Conservation (phyloP, 73 alveolate genomes). For the Tetrahymena borealis region DNA sequence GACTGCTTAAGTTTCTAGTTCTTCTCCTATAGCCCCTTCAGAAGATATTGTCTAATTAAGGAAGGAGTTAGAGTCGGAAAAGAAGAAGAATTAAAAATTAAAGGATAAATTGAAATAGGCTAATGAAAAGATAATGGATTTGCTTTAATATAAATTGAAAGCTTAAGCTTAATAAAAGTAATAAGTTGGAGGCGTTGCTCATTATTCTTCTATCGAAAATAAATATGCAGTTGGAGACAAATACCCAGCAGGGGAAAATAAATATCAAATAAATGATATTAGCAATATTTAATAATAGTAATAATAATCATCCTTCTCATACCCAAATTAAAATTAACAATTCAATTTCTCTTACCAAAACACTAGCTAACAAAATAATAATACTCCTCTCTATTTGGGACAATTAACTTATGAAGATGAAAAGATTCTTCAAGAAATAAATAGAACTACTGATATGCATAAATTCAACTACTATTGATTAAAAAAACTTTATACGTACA, state of each 20-base stretch:
- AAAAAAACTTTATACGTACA: background rate
- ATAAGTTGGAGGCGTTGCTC: background rate
- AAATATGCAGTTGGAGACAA: background rate
- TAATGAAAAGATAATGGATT: conserved; percentile 20
- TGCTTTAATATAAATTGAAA: background rate
- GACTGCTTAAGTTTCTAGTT: background rate
- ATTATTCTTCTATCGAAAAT: background rate
- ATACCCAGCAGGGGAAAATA: background rate
- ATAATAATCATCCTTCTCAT: background rate
- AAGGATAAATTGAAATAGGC: conserved; percentile 9
- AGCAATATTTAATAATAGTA: background rate
- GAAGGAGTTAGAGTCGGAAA: conserved; percentile 2
- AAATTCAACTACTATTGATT: background rate
- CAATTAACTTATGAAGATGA: background rate
- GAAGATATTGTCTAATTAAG: conserved; percentile 2
- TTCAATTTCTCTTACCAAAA: background rate
- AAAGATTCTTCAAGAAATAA: background rate
- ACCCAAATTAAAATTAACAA: background rate
- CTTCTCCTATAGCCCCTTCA: background rate
- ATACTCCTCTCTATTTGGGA: background rate
- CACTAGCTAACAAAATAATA: background rate
- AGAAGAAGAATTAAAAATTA: background rate
- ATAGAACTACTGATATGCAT: background rate
- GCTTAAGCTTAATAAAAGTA: background rate
- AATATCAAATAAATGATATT: background rate